phyloP scores from a whole-genome alignment of 192 early-diverging fungal species.

The Coemansia sp. region DNA sequence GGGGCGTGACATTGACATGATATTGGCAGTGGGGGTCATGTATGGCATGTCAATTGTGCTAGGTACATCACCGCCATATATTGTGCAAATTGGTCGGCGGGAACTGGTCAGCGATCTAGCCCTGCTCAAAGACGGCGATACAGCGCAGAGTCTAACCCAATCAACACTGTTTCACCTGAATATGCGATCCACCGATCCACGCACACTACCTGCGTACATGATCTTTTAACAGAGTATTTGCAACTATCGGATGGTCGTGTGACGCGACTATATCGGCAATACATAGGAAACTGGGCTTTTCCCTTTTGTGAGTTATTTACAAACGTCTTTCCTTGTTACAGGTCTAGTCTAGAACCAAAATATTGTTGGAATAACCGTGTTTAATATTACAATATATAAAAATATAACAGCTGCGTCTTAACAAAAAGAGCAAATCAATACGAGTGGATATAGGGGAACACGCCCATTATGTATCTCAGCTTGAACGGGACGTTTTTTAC shows the following conservation, averaged over 20 bases:
- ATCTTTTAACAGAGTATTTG: not conserved
- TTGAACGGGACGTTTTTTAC: constrained; percentile 39
- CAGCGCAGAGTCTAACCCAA: constrained; percentile 18
- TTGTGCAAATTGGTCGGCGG: constrained; percentile 37
- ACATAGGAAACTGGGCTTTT: too few relatives aligned
- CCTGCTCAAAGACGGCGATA: constrained; percentile 22
- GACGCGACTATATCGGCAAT: too few relatives aligned
- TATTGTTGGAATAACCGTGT: not conserved
- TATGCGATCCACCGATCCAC: constrained; percentile 21
- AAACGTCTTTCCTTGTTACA: too few relatives aligned
- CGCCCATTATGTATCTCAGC: constrained; percentile 18
- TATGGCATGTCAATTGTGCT: constrained; percentile 26
- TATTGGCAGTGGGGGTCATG: constrained; percentile 30
- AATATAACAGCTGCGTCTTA: not conserved
- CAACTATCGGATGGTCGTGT: too few relatives aligned
- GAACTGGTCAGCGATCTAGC: constrained; percentile 34
- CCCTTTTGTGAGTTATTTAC: too few relatives aligned
- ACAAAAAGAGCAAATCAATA: constrained; percentile 11
- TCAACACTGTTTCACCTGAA: constrained; percentile 31
- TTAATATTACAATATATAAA: constrained; percentile 5
- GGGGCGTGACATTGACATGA: constrained; percentile 33
- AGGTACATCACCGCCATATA: constrained; percentile 33
- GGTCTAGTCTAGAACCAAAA: too few relatives aligned
- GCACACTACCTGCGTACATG: constrained; percentile 23
- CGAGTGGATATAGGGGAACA: constrained; percentile 45